Evolutionary conservation across 1,284 basidiomycete genomes (phyloP), one percentile per base, ranked within the genome.

Genomic region (Kalmanozyma brasiliensis): DNA sequence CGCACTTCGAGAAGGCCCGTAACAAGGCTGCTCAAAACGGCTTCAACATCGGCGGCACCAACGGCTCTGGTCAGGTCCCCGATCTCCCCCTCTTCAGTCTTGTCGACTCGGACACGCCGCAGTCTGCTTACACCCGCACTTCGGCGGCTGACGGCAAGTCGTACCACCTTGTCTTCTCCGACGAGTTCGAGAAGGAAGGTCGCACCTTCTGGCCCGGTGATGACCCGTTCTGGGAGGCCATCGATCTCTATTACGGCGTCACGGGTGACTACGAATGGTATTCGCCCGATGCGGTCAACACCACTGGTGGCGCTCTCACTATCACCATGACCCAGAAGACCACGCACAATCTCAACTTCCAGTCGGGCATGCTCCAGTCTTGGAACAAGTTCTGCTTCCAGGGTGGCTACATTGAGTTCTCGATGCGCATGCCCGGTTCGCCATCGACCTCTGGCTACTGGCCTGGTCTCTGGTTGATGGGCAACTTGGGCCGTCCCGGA

Each of bases 31-130:
- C 19, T 17, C 62, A 58, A 22, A 57, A 47, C 16, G 71, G 66
- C 29, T 74, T 52, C 60, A 91, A 91, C 74, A 76, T 92, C 17
- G 91, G 91, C 24, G 91, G 91, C 69, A 86, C 73, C 33, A 77
- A 77, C 48, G 75, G 76, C 20, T 73, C 71, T 3, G 76, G 76
- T 14, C 77, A 79, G 56, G 63, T 76, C n/a, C 76, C 77, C 8
- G 62, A 63, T n/a, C 47, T 74, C 23, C 73, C 72, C 1, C 55
- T 67, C 17, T 60, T 56, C 41, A 61, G 45, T 17, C 53, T 77
- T 10, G 56, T 77, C 40, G 75, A 77, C 35, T 23, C 26, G 1
- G 77, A 79, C 32, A 79, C 77, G 1, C 76, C 76, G 1, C 32
- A 20, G 30, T 49, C 56, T 5, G 73, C 71, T 2, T 44, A 60